A percentile compares a stretch with the other conserved stretches of the same genome.
These are phyloP conservation scores for Aspergillus bridgeri DNA, from an alignment of 495 filamentous ascomycete genomes.

Conservation along the genomic window DNA sequence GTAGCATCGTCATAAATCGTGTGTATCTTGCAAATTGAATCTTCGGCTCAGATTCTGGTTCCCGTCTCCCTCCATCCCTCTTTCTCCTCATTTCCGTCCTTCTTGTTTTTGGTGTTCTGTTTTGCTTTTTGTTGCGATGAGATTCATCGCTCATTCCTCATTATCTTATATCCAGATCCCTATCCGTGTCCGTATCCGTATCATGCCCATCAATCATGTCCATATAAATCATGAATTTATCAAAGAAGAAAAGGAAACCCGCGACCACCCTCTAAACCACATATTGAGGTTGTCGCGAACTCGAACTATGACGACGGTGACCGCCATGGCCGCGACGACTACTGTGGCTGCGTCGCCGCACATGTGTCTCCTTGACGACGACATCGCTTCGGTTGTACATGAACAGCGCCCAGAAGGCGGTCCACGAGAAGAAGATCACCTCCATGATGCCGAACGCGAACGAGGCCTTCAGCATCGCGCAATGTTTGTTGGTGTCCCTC, in stretches of 20 bases:
- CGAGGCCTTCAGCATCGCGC: constrained; percentile 82
- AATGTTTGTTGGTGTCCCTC: constrained; percentile 64
- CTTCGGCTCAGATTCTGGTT: background rate
- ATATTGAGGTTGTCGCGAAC: constrained; percentile 37
- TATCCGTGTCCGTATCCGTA: background rate
- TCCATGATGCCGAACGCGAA: constrained; percentile 91
- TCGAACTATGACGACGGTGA: constrained; percentile 34
- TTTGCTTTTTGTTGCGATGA: background rate
- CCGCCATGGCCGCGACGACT: constrained; percentile 33
- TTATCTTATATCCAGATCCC: background rate
- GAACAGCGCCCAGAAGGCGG: constrained; percentile 57
- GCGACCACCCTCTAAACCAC: constrained; percentile 27
- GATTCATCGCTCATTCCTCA: background rate
- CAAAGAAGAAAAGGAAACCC: background rate
- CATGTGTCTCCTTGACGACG: constrained; percentile 41
- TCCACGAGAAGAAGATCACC: constrained; percentile 74
- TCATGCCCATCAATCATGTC: constrained; percentile 6
- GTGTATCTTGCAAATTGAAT: no score
- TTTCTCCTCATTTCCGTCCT: background rate
- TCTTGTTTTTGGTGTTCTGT: no score
- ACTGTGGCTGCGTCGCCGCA: constrained; percentile 41
- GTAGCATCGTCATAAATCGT: background rate
- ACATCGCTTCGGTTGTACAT: constrained; percentile 44
- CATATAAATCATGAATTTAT: background rate
- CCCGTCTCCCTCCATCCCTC: background rate